Evolutionary conservation across 768 basidiomycete genomes (phyloP).

Genomic region (Filobasidium floriforme): DNA sequence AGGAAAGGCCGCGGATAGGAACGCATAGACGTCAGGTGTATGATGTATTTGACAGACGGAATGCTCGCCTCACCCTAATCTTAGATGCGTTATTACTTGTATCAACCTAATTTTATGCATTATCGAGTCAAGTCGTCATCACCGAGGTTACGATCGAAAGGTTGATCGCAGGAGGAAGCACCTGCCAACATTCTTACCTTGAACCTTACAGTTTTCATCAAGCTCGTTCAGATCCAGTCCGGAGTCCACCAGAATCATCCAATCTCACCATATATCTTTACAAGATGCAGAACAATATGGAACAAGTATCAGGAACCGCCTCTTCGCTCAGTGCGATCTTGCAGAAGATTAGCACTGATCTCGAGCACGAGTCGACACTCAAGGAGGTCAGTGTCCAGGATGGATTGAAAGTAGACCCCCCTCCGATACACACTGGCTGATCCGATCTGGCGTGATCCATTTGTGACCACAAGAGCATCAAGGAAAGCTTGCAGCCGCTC

Average conservation of each 20-base stretch:
- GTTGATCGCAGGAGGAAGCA: too few species aligned
- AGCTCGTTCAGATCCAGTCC: neutral
- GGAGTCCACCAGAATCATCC: neutral
- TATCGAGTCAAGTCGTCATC: slow-evolving; percentile 1
- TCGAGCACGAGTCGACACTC: slow-evolving; percentile 20
- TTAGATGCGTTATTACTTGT: neutral
- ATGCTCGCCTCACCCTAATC: too few species aligned
- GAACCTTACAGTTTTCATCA: too few species aligned
- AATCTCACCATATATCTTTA: neutral
- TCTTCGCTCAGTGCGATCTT: slow-evolving; percentile 14
- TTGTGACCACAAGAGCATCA: slow-evolving; percentile 13
- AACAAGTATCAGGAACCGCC: too few species aligned
- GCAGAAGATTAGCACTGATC: slow-evolving; percentile 18
- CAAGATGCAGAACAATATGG: neutral
- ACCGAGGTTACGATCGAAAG: neutral
- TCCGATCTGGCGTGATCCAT: too few species aligned
- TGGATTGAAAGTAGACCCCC: neutral
- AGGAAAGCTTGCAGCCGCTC: slow-evolving; percentile 20
- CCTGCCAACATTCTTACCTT: too few species aligned
- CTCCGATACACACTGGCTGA: too few species aligned
- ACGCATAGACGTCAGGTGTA: neutral
- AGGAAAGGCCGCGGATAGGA: neutral
- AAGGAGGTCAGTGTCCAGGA: slow-evolving; percentile 17
- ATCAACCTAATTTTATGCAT: neutral
- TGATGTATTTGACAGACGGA: too few species aligned